Evolutionary conservation across 106 monocot genomes (phyloP).

Genomic region (Gastrodia elata): DNA sequence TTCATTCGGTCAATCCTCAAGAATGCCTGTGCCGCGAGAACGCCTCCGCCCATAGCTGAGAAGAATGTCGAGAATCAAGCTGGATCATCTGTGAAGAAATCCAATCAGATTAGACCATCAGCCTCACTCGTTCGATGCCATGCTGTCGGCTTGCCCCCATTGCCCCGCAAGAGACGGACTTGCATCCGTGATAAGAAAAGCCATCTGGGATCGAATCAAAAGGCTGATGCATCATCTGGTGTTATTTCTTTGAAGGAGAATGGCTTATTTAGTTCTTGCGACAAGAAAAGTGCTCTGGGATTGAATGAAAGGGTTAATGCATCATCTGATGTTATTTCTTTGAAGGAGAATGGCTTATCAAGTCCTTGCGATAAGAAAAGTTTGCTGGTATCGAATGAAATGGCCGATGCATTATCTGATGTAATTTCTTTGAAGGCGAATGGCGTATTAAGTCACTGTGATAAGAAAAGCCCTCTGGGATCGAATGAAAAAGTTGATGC

Average conservation of each 20-base stretch:
- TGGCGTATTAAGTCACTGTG: conserved; percentile 19
- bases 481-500: conserved; percentile 23
- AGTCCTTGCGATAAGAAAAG: conserved; percentile 18
- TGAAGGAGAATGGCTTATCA: conserved; percentile 26
- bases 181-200: conserved; percentile 22
- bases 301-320: conserved; percentile 22
- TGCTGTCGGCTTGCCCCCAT: conserved; percentile 31
- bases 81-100: conserved; percentile 10
- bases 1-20: conserved; percentile 32
- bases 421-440: conserved; percentile 16
- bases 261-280: conserved; percentile 19
- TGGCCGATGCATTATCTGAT: conserved; percentile 12
- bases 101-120: background rate
- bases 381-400: conserved; percentile 22
- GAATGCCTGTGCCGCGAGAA: conserved; percentile 32
- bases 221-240: background rate
- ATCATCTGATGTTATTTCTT: background rate
- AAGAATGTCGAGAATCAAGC: background rate
- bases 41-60: conserved; percentile 8
- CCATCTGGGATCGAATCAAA: conserved; percentile 23
- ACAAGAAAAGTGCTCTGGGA: conserved; percentile 18
- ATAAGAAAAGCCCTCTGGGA: conserved; percentile 19
- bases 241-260: conserved; percentile 16
- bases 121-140: conserved; percentile 17
- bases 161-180: conserved; percentile 37